phyloP scores from a whole-genome alignment of 805 yeast species.

The Soucietia sequanensis region DNA sequence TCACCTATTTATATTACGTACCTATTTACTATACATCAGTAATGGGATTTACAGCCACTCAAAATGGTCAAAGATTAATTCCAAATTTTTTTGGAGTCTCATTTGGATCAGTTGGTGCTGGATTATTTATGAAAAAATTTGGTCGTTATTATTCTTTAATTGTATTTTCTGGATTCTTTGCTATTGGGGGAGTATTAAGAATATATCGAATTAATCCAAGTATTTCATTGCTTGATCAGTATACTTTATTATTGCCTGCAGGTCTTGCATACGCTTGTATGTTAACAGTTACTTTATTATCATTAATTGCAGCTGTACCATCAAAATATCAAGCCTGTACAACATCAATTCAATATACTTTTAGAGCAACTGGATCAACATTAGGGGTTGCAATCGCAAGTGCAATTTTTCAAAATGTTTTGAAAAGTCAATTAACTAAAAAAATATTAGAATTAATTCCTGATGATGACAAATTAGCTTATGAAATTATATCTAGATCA shows the following conservation, averaged over 20 bases:
- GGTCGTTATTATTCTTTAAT: constrained; percentile 60
- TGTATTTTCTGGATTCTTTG: constrained; percentile 37
- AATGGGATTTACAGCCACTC: constrained; percentile 49
- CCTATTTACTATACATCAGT: constrained; percentile 69
- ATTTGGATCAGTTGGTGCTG: constrained; percentile 64
- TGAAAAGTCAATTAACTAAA: constrained; percentile 24
- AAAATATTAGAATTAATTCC: constrained; percentile 16
- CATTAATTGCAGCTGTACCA: constrained; percentile 76
- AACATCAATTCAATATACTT: constrained; percentile 87
- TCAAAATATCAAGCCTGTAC: constrained; percentile 73
- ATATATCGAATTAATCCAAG: constrained; percentile 24
- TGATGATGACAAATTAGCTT: constrained; percentile 37
- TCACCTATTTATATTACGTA: constrained; percentile 61
- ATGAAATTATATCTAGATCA: constrained; percentile 49
- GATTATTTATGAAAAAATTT: constrained; percentile 63
- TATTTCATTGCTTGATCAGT: constrained; percentile 17
- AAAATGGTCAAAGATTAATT: constrained; percentile 55
- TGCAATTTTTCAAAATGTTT: constrained; percentile 58
- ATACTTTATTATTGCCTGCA: constrained; percentile 43
- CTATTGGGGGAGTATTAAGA: constrained; percentile 47
- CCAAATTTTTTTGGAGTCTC: constrained; percentile 73
- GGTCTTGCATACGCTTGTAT: constrained; percentile 68
- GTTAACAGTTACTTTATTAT: constrained; percentile 69
- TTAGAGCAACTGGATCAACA: constrained; percentile 84
- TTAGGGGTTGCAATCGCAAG: constrained; percentile 72